Evolutionary conservation across 2,329 filamentous ascomycete genomes (phyloP), one percentile per base, ranked within the genome.

Genomic region (Aspergillus sp.): DNA sequence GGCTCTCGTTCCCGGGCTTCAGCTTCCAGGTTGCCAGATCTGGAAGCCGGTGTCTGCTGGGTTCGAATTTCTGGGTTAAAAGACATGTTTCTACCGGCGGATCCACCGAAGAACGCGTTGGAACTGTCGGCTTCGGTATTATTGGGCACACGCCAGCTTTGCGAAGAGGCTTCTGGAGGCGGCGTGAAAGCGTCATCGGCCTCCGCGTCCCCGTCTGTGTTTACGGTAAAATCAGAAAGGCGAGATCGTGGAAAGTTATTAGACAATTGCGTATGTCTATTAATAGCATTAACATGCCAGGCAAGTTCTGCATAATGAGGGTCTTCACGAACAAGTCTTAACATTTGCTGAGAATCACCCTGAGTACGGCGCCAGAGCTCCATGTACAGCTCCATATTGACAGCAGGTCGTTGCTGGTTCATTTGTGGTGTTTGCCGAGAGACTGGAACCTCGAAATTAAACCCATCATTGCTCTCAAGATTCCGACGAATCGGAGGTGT

Each of bases 321-420:
- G 64, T 89, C 86, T 39, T 84, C 80, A 40, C 82, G 80, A 33
- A 89, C 86, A 21, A 90, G 84, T 41, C 80, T 76, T 3, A 88
- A 63, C 24, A 90, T 84, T 58, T 79, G 80, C 37, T 83, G 78
- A 0, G 81, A 80, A 63, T 89, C 81, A 4, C 86, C 86, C 44
- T 80, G 80, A 1, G 86, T 85, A 55, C 83, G 82, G 43, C 80
- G 78, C 71, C 86, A 87, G 8, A 77, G 39, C 84, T 86, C 55
- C 77, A 79, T 63, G 82, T 75, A 71, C 76, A 84, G 67, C 78
- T 82, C 58, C 68, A 76, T 37, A 71, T 82, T 59, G 68, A 77
- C 33, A 72, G 77, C 41, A 70, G 69, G 61, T 57, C 66, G 61
- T 19, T 37, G 47, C 21, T 55, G 56, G 35, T 61, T 61, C 31